A percentile compares a stretch with the other conserved stretches of the same genome.
These are phyloP conservation scores for Aurifilum marmelostoma DNA, from an alignment of 2,329 filamentous ascomycete species.

Conservation along the genomic window DNA sequence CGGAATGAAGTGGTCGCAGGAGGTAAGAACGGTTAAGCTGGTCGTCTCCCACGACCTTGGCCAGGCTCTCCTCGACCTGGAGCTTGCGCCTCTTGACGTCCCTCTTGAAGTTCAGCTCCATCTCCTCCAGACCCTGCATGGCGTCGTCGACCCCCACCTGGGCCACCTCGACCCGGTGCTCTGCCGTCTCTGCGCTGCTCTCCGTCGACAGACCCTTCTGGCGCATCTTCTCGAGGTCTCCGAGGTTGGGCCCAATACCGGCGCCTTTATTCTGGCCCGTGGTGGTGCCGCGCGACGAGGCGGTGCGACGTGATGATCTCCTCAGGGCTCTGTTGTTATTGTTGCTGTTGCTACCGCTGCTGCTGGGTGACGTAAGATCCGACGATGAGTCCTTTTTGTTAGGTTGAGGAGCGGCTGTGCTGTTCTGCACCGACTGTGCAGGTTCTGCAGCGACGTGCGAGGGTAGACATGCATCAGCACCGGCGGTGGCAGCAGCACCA, in stretches of 20 bases:
- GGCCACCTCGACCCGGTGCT: neutral
- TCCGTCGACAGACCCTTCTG: neutral
- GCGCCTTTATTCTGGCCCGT: neutral
- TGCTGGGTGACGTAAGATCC: neutral
- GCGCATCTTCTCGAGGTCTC: constrained; percentile 3
- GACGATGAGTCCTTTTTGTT: neutral
- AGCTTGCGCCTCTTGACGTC: constrained; percentile 51
- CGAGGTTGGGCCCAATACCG: neutral
- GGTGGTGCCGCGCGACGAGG: neutral
- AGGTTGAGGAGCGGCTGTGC: neutral
- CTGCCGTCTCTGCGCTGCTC: neutral
- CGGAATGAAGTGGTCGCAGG: neutral
- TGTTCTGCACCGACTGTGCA: neutral
- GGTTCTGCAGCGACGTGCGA: neutral
- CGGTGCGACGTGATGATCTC: constrained; percentile 21
- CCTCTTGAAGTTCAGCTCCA: constrained; percentile 51
- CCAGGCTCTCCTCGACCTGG: constrained; percentile 48
- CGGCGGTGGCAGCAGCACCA: too few relatives aligned
- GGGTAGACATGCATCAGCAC: neutral
- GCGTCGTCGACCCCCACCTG: constrained; percentile 43
- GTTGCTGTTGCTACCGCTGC: neutral
- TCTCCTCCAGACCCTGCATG: constrained; percentile 50
- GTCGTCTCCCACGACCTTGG: constrained; percentile 27
- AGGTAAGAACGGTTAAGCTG: neutral
- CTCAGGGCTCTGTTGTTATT: neutral